Percentiles rank a stretch among this genome's conserved stretches.
These are phyloP conservation scores for Rhodotorula diobovata DNA, from an alignment of 768 basidiomycete species.

Conservation along the genomic window DNA sequence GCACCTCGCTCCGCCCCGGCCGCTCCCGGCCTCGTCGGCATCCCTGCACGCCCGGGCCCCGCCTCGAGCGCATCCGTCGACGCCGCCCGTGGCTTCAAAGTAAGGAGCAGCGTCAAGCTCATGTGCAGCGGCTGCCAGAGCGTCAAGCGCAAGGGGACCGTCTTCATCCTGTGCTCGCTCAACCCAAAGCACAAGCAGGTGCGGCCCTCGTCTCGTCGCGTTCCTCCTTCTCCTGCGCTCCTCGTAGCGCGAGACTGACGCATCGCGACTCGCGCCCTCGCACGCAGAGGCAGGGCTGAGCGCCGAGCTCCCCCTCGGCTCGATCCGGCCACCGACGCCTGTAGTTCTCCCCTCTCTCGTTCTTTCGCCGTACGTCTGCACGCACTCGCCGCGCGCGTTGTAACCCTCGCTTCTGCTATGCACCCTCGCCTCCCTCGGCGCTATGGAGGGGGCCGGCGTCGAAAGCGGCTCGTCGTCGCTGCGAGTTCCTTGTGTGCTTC, in stretches of 20 bases:
- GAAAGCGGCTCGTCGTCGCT: too few species aligned
- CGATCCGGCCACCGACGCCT: too few species aligned
- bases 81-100: slow-evolving; percentile 72
- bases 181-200: slow-evolving; percentile 99
- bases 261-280: background rate
- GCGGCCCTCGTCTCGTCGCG: slow-evolving; percentile 32
- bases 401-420: too few species aligned
- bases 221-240: background rate
- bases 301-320: too few species aligned
- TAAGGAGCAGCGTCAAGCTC: slow-evolving; percentile 84
- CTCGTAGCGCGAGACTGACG: too few species aligned
- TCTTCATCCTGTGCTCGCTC: slow-evolving; percentile 87
- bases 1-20: background rate
- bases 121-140: slow-evolving; percentile 92
- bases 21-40: background rate
- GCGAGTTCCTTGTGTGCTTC: too few species aligned
- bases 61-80: background rate
- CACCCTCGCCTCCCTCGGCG: too few species aligned
- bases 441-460: too few species aligned
- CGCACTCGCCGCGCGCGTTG: too few species aligned
- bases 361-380: too few species aligned
- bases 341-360: too few species aligned
- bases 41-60: background rate
- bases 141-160: slow-evolving; percentile 79
- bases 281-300: background rate